Percentiles rank a stretch among this genome's conserved stretches.
Conservation (phyloP, 306 rosid genomes). For the Pyrus pyrifolia region DNA sequence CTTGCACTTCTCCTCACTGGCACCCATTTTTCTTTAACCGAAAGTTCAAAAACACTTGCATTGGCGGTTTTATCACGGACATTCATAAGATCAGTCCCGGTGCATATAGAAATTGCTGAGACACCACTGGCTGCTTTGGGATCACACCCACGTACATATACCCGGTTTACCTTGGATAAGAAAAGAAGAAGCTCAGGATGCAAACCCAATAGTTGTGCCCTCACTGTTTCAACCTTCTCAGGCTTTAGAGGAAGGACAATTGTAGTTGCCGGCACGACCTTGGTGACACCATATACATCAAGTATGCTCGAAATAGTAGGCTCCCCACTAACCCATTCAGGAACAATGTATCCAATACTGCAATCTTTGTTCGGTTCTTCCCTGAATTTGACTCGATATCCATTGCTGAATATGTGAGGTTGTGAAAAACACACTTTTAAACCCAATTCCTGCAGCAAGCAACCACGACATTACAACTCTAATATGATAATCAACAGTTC, state of each 20-base stretch:
- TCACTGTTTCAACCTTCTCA: constrained; percentile 19
- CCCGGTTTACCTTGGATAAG: constrained; percentile 12
- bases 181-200: constrained; percentile 17
- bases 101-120: neutral
- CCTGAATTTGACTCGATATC: constrained; percentile 6
- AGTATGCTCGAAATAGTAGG: neutral
- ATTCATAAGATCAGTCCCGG: neutral
- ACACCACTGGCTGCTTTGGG: neutral
- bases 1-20: constrained; percentile 3
- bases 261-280: constrained; percentile 6
- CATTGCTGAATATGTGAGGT: constrained; percentile 21
- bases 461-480: neutral
- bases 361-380: constrained; percentile 14
- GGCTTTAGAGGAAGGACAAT: constrained; percentile 13
- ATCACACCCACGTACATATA: constrained; percentile 1
- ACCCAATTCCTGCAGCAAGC: constrained; percentile 11
- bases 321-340: constrained; percentile 9
- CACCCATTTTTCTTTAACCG: neutral
- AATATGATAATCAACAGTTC: neutral
- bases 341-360: constrained; percentile 19
- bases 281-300: neutral
- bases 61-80: neutral
- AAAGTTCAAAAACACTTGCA: constrained; percentile 1
- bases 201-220: constrained; percentile 2
- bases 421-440: constrained; percentile 16